Conservation (phyloP, 768 basidiomycete species). For the Guyanaporus albipodus region DNA sequence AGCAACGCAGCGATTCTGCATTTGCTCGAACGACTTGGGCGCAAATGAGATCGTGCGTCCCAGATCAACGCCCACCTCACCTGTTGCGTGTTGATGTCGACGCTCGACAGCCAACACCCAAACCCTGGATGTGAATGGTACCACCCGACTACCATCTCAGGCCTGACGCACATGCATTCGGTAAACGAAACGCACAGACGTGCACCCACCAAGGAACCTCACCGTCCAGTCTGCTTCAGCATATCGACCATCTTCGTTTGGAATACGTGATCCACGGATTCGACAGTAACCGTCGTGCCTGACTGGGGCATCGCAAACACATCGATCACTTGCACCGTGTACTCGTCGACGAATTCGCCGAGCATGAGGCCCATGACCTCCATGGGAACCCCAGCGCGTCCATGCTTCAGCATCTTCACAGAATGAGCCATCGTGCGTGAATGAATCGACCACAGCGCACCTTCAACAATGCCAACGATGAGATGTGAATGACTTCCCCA, state of each 20-base stretch:
- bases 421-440: slow-evolving; percentile 1
- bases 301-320: slow-evolving; percentile 99
- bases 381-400: slow-evolving; percentile 97
- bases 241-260: slow-evolving; percentile 98
- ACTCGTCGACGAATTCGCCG: slow-evolving; percentile 98
- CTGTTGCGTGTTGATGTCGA: slow-evolving; percentile 99
- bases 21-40: slow-evolving; percentile 88
- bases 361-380: slow-evolving; percentile 99
- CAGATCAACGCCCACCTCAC: slow-evolving; percentile 34
- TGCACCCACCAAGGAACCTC: slow-evolving; percentile 25
- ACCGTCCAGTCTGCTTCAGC: slow-evolving; percentile 98
- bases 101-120: slow-evolving; percentile 98
- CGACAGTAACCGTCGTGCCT: slow-evolving; percentile 95
- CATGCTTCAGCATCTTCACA: slow-evolving; percentile 96
- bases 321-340: slow-evolving; percentile 90
- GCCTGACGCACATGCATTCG: slow-evolving; percentile 40
- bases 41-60: slow-evolving; percentile 13
- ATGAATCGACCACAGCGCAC: slow-evolving; percentile 37
- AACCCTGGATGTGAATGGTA: slow-evolving; percentile 99
- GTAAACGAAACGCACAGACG: neutral
- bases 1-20: slow-evolving; percentile 90
- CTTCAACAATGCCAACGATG: slow-evolving; percentile 94
- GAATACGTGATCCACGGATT: slow-evolving; percentile 98
- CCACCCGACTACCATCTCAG: slow-evolving; percentile 99
- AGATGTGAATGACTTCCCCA: slow-evolving; percentile 95